A percentile compares a stretch with the other conserved stretches of the same genome.
Evolutionary conservation across 805 yeast species (phyloP).

Genomic region (Barnettozyma botsteinii): DNA sequence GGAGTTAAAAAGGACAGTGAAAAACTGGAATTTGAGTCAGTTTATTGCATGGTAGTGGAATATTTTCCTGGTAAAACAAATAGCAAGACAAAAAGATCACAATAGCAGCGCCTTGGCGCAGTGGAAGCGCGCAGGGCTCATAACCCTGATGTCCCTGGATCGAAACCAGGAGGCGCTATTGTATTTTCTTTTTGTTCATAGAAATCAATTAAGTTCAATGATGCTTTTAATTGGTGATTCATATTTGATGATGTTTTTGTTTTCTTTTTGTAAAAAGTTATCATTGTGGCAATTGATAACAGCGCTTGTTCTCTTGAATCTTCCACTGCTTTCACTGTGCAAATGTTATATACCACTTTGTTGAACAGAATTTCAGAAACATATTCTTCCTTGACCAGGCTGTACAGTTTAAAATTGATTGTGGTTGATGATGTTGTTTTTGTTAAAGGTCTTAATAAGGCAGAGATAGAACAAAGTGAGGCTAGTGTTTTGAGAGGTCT

Average conservation of each 20-base stretch:
- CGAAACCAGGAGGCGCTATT: constrained; percentile 93
- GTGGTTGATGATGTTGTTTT: constrained; percentile 12
- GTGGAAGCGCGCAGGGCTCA: constrained; percentile 99
- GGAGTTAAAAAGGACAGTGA: too few relatives aligned
- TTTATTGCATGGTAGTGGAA: too few relatives aligned
- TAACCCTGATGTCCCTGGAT: constrained; percentile 97
- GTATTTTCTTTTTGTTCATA: constrained; percentile 26
- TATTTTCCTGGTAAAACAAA: not conserved
- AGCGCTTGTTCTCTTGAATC: not conserved
- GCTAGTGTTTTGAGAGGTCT: constrained; percentile 13
- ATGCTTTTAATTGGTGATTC: too few relatives aligned
- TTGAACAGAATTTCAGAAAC: not conserved
- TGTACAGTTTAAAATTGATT: constrained; percentile 5
- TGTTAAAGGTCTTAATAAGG: constrained; percentile 15
- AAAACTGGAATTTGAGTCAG: too few relatives aligned
- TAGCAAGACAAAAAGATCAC: not conserved
- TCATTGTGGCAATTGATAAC: too few relatives aligned
- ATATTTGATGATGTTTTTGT: too few relatives aligned
- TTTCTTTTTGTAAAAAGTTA: too few relatives aligned
- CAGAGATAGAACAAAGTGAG: constrained; percentile 15
- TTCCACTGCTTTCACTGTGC: too few relatives aligned
- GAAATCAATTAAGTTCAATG: not conserved
- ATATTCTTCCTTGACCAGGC: constrained; percentile 1
- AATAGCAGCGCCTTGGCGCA: constrained; percentile 86
- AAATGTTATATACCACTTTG: too few relatives aligned